Percentiles rank a stretch among this genome's conserved stretches.
Evolutionary conservation across 805 yeast species (phyloP).

Genomic region (Candida montana): DNA sequence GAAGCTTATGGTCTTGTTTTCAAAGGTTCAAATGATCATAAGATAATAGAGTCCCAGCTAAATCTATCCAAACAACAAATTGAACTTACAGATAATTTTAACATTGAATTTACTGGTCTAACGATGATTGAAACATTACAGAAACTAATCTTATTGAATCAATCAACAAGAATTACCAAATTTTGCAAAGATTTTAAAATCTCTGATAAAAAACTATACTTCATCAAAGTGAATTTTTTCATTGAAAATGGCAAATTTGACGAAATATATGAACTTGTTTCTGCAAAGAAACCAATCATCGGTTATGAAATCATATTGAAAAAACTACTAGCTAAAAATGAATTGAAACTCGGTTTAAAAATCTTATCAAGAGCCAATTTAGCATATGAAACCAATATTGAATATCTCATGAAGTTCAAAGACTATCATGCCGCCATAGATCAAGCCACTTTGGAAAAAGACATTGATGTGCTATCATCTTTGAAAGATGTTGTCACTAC

Average conservation of each 20-base stretch:
- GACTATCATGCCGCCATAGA: constrained; percentile 19
- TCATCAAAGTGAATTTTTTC: constrained; percentile 44
- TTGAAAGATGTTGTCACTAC: constrained; percentile 6
- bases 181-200: constrained; percentile 37
- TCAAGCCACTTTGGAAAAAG: constrained; percentile 18
- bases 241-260: constrained; percentile 46
- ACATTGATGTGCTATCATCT: constrained; percentile 7
- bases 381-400: constrained; percentile 13
- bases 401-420: constrained; percentile 15
- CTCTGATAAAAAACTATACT: constrained; percentile 51
- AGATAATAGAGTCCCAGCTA: constrained; percentile 39
- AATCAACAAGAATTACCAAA: constrained; percentile 39
- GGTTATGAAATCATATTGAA: constrained; percentile 56
- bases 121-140: constrained; percentile 41
- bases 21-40: constrained; percentile 31
- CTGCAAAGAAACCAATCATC: constrained; percentile 54
- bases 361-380: constrained; percentile 14
- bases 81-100: constrained; percentile 29
- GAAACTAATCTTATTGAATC: constrained; percentile 41
- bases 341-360: constrained; percentile 16
- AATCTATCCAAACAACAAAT: constrained; percentile 40
- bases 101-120: constrained; percentile 24
- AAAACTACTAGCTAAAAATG: constrained; percentile 13
- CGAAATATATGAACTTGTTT: constrained; percentile 48
- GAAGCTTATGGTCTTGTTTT: constrained; percentile 30